Conservation (phyloP, 306 rosid genomes). For the Begonia peltatifolia region DNA sequence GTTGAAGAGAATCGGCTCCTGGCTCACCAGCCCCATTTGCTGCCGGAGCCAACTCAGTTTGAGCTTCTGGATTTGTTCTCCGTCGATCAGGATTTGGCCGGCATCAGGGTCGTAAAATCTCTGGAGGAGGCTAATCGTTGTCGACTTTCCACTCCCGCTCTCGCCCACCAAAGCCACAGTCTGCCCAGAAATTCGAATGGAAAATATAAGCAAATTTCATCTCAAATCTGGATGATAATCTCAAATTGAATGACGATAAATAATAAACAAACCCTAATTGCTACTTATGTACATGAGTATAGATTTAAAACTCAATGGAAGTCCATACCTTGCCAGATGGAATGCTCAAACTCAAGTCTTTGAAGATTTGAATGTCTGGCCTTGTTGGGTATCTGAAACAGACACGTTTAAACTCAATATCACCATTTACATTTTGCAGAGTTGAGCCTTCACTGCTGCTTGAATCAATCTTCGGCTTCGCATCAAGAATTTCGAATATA, state of each 20-base stretch:
- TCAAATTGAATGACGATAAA: background rate
- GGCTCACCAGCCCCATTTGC: constrained; percentile 85
- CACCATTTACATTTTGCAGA: constrained; percentile 23
- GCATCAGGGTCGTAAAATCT: constrained; percentile 64
- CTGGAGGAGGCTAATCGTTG: constrained; percentile 60
- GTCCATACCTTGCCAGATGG: constrained; percentile 67
- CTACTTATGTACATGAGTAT: too few species aligned
- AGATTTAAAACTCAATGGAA: background rate
- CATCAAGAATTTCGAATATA: constrained; percentile 62
- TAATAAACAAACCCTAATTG: too few species aligned
- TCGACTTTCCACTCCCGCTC: constrained; percentile 89
- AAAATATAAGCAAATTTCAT: too few species aligned
- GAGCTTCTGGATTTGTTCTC: constrained; percentile 30
- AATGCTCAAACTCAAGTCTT: constrained; percentile 39
- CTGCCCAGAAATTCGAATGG: constrained; percentile 12
- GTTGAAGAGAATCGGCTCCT: constrained; percentile 80
- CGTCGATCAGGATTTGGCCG: constrained; percentile 48
- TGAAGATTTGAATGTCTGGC: constrained; percentile 60
- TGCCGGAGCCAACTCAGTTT: constrained; percentile 70
- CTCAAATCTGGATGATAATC: too few species aligned
- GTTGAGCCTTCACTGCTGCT: constrained; percentile 40
- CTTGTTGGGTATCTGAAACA: constrained; percentile 63
- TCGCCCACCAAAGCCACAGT: constrained; percentile 88
- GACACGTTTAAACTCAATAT: constrained; percentile 45
- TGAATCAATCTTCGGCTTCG: constrained; percentile 51